phyloP scores from a whole-genome alignment of 2,329 filamentous ascomycete genomes.

The Chlorencoelia australis region DNA sequence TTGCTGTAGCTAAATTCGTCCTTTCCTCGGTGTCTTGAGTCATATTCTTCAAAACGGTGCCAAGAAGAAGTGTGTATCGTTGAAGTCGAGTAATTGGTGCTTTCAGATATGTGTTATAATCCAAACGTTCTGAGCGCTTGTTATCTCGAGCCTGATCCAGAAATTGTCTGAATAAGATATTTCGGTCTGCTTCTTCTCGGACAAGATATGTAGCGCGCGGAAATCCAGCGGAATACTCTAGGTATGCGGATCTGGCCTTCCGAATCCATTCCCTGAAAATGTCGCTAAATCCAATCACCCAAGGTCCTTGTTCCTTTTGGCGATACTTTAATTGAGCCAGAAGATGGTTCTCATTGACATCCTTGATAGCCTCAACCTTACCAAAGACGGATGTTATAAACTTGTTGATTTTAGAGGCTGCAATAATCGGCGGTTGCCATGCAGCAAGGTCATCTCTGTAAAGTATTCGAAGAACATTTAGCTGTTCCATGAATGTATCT shows the following conservation, averaged over 20 bases:
- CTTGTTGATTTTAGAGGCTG: conserved; percentile 63
- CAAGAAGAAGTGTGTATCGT: conserved; percentile 74
- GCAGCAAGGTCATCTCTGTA: conserved; percentile 73
- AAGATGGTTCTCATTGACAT: conserved; percentile 86
- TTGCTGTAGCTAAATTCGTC: conserved; percentile 68
- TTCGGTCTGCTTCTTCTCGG: conserved; percentile 73
- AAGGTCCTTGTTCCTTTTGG: conserved; percentile 93
- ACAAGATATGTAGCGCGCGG: conserved; percentile 76
- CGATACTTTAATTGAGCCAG: conserved; percentile 92
- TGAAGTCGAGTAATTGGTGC: conserved; percentile 87
- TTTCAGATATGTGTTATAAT: conserved; percentile 93
- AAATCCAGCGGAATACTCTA: conserved; percentile 84
- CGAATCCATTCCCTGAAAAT: conserved; percentile 98
- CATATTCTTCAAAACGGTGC: conserved; percentile 78
- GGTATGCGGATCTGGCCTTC: conserved; percentile 79
- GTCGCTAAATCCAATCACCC: conserved; percentile 88
- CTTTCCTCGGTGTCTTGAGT: conserved; percentile 81
- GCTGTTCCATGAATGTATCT: conserved; percentile 79
- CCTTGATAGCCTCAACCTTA: conserved; percentile 77
- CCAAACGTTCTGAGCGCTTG: conserved; percentile 69
- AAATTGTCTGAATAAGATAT: conserved; percentile 78
- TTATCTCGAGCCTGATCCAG: conserved; percentile 71
- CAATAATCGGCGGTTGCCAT: conserved; percentile 71
- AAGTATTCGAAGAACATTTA: conserved; percentile 74
- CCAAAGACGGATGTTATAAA: conserved; percentile 86